Base-by-base conservation (phyloP, 768 basidiomycete species). In the Russula brevipes region DNA sequence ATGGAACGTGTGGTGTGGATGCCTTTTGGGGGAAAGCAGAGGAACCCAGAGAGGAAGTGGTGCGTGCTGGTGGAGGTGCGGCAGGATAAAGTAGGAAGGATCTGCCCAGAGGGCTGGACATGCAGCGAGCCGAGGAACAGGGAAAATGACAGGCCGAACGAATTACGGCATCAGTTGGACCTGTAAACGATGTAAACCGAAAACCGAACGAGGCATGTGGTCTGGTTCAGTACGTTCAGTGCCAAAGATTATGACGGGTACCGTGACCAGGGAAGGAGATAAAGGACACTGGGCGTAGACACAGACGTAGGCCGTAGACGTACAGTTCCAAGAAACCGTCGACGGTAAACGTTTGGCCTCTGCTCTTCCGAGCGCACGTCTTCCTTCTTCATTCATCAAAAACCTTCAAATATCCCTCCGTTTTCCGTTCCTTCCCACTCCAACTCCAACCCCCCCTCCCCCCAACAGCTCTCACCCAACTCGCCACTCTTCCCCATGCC, bases 401-500 rank as follows among this genome's bases (percentile, higher is more conserved):
- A 55, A 39, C 58, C 51, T 65, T 61, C 66, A 63, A 64, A 65
- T 70, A 60, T 61, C 69, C 64, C 61, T 67, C 71, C 68, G 42
- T 61, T 52, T 66, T 36, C 62, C 64, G 44, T 31, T 16, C 55
- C 54, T 50, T 60, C 57, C 53, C 55, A 50, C 59, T 31, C 60
- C 66, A 59, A 63, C 24, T 65, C 55, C 63, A 24, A 36, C 55
- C 69, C 68, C 63, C 31, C 66, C 12, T 66, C 66, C 39, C 69
- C 39, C 54, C 46, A 44, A 5, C 14, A 44, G 5, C 38, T 12
- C 50, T 4, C 38, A 12, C 41, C 41, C 41, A 39, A 11, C 38
- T 39, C 7, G 11, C 14, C 11, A 12, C 14, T 17, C 42, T n/a
- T 12, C 51, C 49, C 24, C 35, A 68, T 69, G 59, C 68, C 70